Conservation (phyloP, 164 flowering plant species). For the Cinnamomum chago region DNA sequence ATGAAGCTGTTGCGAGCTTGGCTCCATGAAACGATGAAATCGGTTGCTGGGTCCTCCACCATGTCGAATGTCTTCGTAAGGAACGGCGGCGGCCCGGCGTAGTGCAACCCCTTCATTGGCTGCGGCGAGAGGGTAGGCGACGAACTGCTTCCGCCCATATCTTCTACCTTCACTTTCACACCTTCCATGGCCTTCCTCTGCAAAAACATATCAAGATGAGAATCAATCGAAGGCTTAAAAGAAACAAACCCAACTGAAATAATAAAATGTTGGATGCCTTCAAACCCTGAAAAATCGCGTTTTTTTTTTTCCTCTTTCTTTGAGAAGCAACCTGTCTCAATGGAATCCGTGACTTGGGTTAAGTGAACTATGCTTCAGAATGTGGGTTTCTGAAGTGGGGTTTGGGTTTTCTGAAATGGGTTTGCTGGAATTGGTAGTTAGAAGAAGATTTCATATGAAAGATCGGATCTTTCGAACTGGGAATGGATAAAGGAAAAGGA, state of each 20-base stretch:
- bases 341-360: background rate
- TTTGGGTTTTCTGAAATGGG: conserved; percentile 1
- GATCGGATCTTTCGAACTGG: background rate
- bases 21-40: conserved; percentile 56
- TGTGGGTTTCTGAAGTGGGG: background rate
- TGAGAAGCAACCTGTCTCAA: background rate
- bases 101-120: conserved; percentile 2
- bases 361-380: background rate
- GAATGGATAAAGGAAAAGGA: background rate
- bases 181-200: conserved; percentile 1
- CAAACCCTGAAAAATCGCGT: background rate
- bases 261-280: background rate
- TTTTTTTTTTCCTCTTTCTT: background rate
- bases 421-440: background rate
- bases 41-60: conserved; percentile 55
- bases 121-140: background rate
- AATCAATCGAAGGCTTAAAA: background rate
- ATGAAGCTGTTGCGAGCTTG: conserved; percentile 35
- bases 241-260: background rate
- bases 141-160: background rate
- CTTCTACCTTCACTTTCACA: background rate
- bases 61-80: conserved; percentile 46
- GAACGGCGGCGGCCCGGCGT: conserved; percentile 46
- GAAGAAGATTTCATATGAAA: background rate
- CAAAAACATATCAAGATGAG: background rate